Evolutionary conservation across 1,139 yeast genomes (phyloP).

Genomic region (Geotrichum klebahnii): DNA sequence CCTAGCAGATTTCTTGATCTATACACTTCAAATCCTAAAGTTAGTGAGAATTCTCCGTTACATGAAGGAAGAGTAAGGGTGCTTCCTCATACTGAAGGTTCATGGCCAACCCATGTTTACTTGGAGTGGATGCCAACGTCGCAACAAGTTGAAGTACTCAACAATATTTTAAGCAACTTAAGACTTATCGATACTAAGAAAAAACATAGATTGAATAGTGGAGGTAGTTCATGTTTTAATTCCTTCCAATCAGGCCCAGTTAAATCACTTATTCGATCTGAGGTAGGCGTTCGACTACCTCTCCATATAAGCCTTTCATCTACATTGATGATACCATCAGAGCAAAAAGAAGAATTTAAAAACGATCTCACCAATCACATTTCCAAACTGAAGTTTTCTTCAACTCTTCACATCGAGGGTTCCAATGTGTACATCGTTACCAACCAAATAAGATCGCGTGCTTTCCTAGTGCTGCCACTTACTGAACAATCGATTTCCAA

Average conservation of each 20-base stretch:
- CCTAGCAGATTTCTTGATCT: conserved; percentile 33
- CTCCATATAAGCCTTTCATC: conserved; percentile 38
- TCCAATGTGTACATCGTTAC: not conserved
- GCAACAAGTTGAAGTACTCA: conserved; percentile 3
- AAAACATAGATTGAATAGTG: too few relatives aligned
- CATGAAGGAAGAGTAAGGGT: conserved; percentile 33
- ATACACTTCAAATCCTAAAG: conserved; percentile 27
- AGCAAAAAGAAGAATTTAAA: conserved; percentile 25
- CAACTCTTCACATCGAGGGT: not conserved
- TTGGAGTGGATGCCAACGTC: conserved; percentile 34
- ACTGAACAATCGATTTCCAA: not conserved
- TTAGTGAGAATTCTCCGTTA: conserved; percentile 27
- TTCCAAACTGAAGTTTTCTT: too few relatives aligned
- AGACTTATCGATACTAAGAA: too few relatives aligned
- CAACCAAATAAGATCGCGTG: conserved; percentile 1
- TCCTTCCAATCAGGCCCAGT: too few relatives aligned
- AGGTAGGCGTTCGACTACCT: conserved; percentile 33
- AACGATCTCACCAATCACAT: too few relatives aligned
- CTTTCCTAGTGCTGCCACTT: conserved; percentile 21
- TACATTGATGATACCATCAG: conserved; percentile 33
- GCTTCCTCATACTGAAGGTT: conserved; percentile 33
- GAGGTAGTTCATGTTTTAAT: too few relatives aligned
- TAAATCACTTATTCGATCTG: conserved; percentile 26
- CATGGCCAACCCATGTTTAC: conserved; percentile 39
- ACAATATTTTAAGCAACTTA: not conserved